Evolutionary conservation across 768 basidiomycete genomes (phyloP).

Genomic region (Galerina marginata): DNA sequence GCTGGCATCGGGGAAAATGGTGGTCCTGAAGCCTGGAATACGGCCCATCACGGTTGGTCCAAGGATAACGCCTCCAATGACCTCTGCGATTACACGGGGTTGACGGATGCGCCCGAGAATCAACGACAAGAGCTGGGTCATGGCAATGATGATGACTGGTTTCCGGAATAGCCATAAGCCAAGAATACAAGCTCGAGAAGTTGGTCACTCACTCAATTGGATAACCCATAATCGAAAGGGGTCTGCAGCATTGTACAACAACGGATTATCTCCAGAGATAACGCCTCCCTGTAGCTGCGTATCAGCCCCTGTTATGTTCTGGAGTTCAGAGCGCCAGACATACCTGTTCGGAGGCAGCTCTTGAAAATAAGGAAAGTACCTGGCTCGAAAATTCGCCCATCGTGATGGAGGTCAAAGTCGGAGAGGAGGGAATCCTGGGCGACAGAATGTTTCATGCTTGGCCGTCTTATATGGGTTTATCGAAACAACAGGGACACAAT

Average conservation of each 20-base stretch:
- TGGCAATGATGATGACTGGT: constrained; percentile 77
- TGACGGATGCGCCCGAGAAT: constrained; percentile 75
- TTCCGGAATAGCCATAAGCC: constrained; percentile 1
- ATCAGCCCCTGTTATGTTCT: neutral
- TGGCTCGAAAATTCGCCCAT: constrained; percentile 58
- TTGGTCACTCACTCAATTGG: constrained; percentile 60
- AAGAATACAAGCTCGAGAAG: neutral
- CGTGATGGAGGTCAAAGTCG: constrained; percentile 11
- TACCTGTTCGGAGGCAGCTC: constrained; percentile 58
- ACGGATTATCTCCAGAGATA: constrained; percentile 78
- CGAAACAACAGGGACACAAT: neutral
- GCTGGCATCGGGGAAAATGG: constrained; percentile 61
- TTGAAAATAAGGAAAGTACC: constrained; percentile 39
- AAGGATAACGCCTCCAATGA: constrained; percentile 87
- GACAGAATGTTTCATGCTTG: neutral
- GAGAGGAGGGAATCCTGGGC: neutral
- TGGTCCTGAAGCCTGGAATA: constrained; percentile 71
- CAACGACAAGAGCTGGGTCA: constrained; percentile 76
- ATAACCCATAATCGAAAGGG: constrained; percentile 81
- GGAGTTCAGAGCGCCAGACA: constrained; percentile 13
- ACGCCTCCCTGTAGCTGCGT: constrained; percentile 64
- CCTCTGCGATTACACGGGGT: constrained; percentile 93
- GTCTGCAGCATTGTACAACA: constrained; percentile 61
- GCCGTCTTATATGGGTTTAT: constrained; percentile 13
- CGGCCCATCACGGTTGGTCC: constrained; percentile 81